Evolutionary conservation across 2,329 filamentous ascomycete species (phyloP).

Genomic region (Daldinia eschscholtzii): DNA sequence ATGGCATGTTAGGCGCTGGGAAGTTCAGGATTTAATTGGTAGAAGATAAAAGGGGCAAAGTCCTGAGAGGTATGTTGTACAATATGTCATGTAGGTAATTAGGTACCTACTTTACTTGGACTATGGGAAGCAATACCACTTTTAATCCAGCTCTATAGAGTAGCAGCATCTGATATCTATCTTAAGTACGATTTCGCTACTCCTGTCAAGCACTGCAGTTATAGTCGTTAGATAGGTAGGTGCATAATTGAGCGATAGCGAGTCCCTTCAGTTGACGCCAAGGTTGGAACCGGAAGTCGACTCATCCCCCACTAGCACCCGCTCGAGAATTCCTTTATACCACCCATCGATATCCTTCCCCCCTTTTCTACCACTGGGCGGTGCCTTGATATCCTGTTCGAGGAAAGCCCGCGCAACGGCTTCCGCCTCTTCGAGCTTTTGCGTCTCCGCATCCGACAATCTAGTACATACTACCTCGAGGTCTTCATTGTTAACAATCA

Average conservation of each 20-base stretch:
- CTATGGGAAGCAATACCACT: neutral
- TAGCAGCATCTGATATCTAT: neutral
- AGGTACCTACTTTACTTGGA: neutral
- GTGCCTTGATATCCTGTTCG: slow-evolving; percentile 55
- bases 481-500: slow-evolving; percentile 80
- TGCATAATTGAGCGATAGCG: neutral
- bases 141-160: neutral
- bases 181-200: neutral
- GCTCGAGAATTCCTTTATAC: slow-evolving; percentile 48
- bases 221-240: neutral
- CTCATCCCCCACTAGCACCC: slow-evolving; percentile 37
- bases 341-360: slow-evolving; percentile 26
- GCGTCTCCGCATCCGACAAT: slow-evolving; percentile 72
- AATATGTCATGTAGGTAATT: neutral
- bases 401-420: slow-evolving; percentile 70
- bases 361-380: slow-evolving; percentile 27
- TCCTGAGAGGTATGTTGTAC: neutral
- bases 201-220: neutral
- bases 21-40: neutral
- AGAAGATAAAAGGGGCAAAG: neutral
- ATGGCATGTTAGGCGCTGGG: neutral
- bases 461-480: slow-evolving; percentile 78
- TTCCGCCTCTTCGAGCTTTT: slow-evolving; percentile 77
- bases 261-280: neutral
- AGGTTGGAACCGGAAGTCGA: slow-evolving; percentile 7